These are phyloP conservation scores for Stereum hirsutum DNA, from an alignment of 1,284 basidiomycete genomes.

Conservation along the genomic window DNA sequence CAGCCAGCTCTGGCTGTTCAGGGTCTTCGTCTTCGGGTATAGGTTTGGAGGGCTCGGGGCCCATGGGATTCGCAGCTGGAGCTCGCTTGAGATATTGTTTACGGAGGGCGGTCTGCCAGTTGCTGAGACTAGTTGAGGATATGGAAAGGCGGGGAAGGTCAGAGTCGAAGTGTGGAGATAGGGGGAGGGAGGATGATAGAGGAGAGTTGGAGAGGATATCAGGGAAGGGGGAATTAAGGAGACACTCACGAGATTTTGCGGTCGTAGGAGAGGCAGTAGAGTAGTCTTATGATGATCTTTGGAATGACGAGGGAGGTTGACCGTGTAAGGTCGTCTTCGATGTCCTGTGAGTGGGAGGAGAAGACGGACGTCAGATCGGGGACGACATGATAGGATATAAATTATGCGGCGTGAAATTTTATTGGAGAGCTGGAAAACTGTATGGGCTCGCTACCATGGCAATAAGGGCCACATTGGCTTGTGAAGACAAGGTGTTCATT, in stretches of 20 bases:
- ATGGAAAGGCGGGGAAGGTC: background rate
- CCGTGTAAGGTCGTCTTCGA: slow-evolving; percentile 65
- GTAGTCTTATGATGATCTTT: slow-evolving; percentile 62
- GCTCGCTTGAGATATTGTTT: slow-evolving; percentile 65
- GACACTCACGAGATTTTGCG: slow-evolving; percentile 64
- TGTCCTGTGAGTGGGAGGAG: slow-evolving; percentile 40
- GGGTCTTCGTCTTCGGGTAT: slow-evolving; percentile 12
- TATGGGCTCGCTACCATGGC: slow-evolving; percentile 7
- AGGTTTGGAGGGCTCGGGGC: slow-evolving; percentile 30
- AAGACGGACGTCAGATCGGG: slow-evolving; percentile 4
- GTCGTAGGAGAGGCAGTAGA: slow-evolving; percentile 70
- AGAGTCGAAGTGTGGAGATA: background rate
- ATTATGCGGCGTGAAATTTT: too few species aligned
- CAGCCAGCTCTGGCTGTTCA: background rate
- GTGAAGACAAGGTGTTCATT: too few species aligned
- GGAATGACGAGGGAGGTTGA: slow-evolving; percentile 54
- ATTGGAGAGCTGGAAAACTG: slow-evolving; percentile 2
- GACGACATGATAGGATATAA: slow-evolving; percentile 8
- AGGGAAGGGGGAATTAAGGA: too few species aligned
- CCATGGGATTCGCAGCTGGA: slow-evolving; percentile 62
- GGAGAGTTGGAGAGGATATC: slow-evolving; percentile 8
- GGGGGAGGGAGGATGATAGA: slow-evolving; percentile 10
- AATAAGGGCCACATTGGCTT: slow-evolving; percentile 2
- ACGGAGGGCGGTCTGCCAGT: slow-evolving; percentile 66
- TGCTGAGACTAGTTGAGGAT: slow-evolving; percentile 34